These are phyloP conservation scores for Microbotryum violaceum DNA, from an alignment of 1,284 basidiomycete genomes.

Conservation along the genomic window DNA sequence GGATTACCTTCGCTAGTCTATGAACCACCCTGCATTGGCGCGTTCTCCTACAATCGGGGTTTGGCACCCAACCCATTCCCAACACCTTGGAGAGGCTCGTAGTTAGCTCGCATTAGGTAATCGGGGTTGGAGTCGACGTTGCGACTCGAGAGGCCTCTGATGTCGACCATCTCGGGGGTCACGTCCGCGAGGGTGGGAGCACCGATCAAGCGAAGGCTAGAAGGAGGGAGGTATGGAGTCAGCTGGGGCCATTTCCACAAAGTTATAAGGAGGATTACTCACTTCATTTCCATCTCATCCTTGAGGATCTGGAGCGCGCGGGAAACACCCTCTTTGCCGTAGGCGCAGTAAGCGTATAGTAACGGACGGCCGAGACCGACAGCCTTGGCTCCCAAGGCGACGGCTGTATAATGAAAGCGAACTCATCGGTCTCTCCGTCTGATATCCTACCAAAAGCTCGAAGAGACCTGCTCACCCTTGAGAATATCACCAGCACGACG, in stretches of 20 bases:
- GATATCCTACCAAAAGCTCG: too few relatives aligned
- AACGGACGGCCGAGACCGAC: conserved; percentile 59
- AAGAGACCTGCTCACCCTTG: conserved; percentile 52
- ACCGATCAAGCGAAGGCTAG: conserved; percentile 77
- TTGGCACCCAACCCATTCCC: too few relatives aligned
- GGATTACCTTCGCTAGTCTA: too few relatives aligned
- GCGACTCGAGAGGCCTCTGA: conserved; percentile 8
- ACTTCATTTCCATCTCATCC: conserved; percentile 77
- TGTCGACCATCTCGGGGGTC: conserved; percentile 63
- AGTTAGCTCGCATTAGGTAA: conserved; percentile 24
- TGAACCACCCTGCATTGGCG: too few relatives aligned
- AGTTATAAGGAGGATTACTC: background rate
- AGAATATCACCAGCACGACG: conserved; percentile 80
- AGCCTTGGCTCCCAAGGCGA: conserved; percentile 84
- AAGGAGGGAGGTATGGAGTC: conserved; percentile 37
- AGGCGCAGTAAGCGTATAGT: conserved; percentile 69
- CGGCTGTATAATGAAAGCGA: conserved; percentile 12
- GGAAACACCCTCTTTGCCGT: conserved; percentile 60
- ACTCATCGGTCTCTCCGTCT: too few relatives aligned
- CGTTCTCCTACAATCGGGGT: too few relatives aligned
- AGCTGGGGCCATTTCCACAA: too few relatives aligned
- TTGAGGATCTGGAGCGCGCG: conserved; percentile 42
- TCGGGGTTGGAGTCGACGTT: conserved; percentile 17
- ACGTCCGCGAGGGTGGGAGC: conserved; percentile 69
- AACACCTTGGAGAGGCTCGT: conserved; percentile 26